A percentile compares a stretch with the other conserved stretches of the same genome.
phyloP scores from a whole-genome alignment of 2,329 filamentous ascomycete species.

The Onygenales sp. region DNA sequence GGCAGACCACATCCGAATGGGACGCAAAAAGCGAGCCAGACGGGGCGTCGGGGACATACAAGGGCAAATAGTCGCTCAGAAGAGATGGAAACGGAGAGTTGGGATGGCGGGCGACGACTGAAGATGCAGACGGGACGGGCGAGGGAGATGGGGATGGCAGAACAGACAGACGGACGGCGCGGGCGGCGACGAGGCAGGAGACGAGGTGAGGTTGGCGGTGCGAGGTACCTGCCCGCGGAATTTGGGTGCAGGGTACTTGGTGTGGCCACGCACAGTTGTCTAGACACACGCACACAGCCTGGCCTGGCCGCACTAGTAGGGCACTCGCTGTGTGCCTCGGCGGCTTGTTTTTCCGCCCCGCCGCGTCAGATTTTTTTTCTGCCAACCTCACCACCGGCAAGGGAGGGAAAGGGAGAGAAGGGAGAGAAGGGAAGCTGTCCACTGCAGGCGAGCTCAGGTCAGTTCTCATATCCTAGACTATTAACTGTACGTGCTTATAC shows the following conservation, averaged over 20 bases:
- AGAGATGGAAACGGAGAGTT: conserved; percentile 34
- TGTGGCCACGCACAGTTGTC: too few relatives aligned
- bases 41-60: conserved; percentile 32
- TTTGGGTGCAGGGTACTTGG: background rate
- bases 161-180: conserved; percentile 15
- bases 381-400: too few relatives aligned
- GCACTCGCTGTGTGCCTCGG: too few relatives aligned
- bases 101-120: conserved; percentile 28
- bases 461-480: background rate
- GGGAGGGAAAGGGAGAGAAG: background rate
- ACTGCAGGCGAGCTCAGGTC: background rate
- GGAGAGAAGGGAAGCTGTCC: background rate
- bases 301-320: too few relatives aligned
- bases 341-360: too few relatives aligned
- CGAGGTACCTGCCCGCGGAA: background rate
- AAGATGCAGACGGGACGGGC: conserved; percentile 23
- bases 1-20: conserved; percentile 42
- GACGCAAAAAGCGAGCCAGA: conserved; percentile 33
- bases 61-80: conserved; percentile 35
- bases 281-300: background rate
- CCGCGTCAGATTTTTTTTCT: too few relatives aligned
- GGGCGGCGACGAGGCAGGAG: background rate
- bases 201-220: background rate
- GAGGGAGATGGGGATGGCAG: conserved; percentile 18
- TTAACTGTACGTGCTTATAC: background rate